Percentiles rank a stretch among this genome's conserved stretches.
Evolutionary conservation across 345 rosid genomes (phyloP).

Genomic region (Hibiscus syriacus): DNA sequence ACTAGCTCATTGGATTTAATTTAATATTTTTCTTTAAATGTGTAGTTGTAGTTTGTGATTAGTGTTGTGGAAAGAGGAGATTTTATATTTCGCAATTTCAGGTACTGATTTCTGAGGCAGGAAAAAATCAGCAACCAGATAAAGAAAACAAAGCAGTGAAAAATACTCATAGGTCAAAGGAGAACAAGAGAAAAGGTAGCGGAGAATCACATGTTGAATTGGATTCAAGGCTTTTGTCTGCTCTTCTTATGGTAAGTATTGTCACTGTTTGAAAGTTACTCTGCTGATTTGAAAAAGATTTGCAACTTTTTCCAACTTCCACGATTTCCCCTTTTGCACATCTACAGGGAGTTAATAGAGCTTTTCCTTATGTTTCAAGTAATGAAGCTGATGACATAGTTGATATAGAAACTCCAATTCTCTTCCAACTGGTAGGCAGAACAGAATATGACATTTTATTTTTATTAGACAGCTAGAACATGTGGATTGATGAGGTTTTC

Average conservation of each 20-base stretch:
- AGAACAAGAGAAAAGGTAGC: slow-evolving; percentile 26
- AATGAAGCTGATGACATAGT: slow-evolving; percentile 79
- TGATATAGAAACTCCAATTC: slow-evolving; percentile 84
- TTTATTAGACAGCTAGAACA: neutral
- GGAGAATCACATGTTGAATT: slow-evolving; percentile 67
- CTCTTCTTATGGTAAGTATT: slow-evolving; percentile 68
- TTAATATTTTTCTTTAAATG: neutral
- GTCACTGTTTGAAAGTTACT: neutral
- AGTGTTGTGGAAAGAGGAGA: slow-evolving; percentile 2
- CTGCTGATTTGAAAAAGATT: neutral
- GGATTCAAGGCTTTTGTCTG: slow-evolving; percentile 91
- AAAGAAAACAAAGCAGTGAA: slow-evolving; percentile 21
- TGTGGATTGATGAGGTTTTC: neutral
- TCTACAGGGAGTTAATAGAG: slow-evolving; percentile 88
- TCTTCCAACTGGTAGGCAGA: slow-evolving; percentile 72
- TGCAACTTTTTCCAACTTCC: neutral
- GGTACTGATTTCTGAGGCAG: slow-evolving; percentile 57
- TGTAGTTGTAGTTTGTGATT: neutral
- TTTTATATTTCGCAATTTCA: slow-evolving; percentile 24
- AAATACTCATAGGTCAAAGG: slow-evolving; percentile 26
- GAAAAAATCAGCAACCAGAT: slow-evolving; percentile 24
- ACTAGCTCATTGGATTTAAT: neutral
- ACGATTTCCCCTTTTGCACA: slow-evolving; percentile 8
- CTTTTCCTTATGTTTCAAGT: slow-evolving; percentile 90
- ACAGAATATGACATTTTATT: neutral